Conservation (phyloP, 164 flowering plant genomes). For the Annona cherimola region DNA sequence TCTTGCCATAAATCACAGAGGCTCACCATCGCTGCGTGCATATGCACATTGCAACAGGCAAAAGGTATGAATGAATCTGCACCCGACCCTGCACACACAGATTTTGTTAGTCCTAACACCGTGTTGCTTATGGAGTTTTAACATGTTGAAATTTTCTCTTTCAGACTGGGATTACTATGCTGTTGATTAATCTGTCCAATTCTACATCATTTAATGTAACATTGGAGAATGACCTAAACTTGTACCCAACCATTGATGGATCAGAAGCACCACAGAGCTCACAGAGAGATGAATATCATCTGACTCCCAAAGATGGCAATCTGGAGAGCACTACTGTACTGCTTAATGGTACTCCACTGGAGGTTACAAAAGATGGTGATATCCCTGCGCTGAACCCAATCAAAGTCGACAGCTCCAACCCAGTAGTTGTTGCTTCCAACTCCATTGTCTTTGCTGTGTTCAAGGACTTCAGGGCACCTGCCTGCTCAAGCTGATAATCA, state of each 20-base stretch:
- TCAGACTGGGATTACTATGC: constrained; percentile 42
- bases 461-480: constrained; percentile 12
- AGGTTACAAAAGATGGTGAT: constrained; percentile 5
- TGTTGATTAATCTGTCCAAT: constrained; percentile 53
- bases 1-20: constrained; percentile 25
- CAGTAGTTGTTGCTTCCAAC: constrained; percentile 3
- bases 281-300: constrained; percentile 48
- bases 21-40: constrained; percentile 38
- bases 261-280: constrained; percentile 1
- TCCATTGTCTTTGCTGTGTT: constrained; percentile 14
- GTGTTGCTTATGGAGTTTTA: background rate
- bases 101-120: background rate
- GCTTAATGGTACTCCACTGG: constrained; percentile 35
- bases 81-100: too few species aligned
- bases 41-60: constrained; percentile 58
- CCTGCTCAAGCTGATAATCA: background rate
- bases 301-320: constrained; percentile 47
- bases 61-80: constrained; percentile 20
- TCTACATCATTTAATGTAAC: constrained; percentile 28
- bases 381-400: constrained; percentile 16
- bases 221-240: constrained; percentile 25
- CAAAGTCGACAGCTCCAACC: background rate
- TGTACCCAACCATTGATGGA: constrained; percentile 10
- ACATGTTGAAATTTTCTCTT: background rate
- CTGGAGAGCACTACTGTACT: constrained; percentile 38